Evolutionary conservation across 495 filamentous ascomycete species (phyloP).

Genomic region (Penicillium egyptiacum): DNA sequence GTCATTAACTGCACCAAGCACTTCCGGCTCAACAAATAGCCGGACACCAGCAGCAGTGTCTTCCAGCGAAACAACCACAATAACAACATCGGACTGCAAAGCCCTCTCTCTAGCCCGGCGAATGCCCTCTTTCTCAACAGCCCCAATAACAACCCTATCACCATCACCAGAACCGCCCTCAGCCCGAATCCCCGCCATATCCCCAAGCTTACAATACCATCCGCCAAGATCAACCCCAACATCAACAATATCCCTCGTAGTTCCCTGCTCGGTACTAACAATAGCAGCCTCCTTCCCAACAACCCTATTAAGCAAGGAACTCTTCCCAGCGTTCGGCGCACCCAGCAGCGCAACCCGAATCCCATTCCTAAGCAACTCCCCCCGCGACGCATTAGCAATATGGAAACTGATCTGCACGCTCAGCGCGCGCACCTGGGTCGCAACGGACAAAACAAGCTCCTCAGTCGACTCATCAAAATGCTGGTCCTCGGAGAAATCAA

Average conservation of each 20-base stretch:
- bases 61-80: conserved; percentile 76
- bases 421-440: conserved; percentile 59
- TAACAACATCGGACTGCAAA: conserved; percentile 78
- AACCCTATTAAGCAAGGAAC: conserved; percentile 84
- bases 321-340: conserved; percentile 94
- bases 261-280: conserved; percentile 87
- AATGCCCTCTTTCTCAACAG: conserved; percentile 88
- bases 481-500: conserved; percentile 97
- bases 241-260: conserved; percentile 91
- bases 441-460: conserved; percentile 67
- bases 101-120: conserved; percentile 79
- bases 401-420: conserved; percentile 62
- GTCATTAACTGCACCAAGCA: conserved; percentile 56
- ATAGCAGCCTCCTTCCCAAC: conserved; percentile 95
- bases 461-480: conserved; percentile 88
- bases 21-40: conserved; percentile 56
- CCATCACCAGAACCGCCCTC: conserved; percentile 34
- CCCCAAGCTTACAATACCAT: conserved; percentile 83
- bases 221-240: conserved; percentile 87
- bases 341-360: conserved; percentile 85
- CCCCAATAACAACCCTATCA: conserved; percentile 53
- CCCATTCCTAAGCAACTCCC: conserved; percentile 81
- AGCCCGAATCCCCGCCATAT: conserved; percentile 78
- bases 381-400: conserved; percentile 72
- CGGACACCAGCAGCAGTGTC: conserved; percentile 27